A percentile compares a stretch with the other conserved stretches of the same genome.
Evolutionary conservation across 1,284 basidiomycete species (phyloP).

Genomic region (Moesziomyces parantarcticus): DNA sequence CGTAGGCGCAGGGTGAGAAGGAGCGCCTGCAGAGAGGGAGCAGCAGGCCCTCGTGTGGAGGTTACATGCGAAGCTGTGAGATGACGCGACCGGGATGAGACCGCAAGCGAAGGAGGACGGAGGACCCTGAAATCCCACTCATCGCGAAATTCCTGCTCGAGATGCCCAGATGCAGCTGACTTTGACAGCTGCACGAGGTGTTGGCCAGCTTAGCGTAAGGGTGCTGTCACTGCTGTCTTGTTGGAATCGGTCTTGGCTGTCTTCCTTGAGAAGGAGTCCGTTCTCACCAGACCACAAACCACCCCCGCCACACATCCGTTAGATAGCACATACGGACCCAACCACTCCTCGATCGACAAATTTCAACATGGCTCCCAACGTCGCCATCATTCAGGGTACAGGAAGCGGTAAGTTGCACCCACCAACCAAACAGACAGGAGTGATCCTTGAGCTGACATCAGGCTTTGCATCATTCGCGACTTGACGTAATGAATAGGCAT

Average conservation of each 20-base stretch:
- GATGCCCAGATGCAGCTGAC: background rate
- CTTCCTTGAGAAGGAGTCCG: background rate
- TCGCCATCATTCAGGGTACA: slow-evolving; percentile 60
- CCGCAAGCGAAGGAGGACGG: slow-evolving; percentile 1
- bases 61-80: slow-evolving; percentile 14
- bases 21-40: no score
- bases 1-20: background rate
- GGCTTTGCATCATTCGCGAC: background rate
- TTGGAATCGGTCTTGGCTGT: background rate
- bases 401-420: slow-evolving; percentile 34
- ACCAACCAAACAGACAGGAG: background rate
- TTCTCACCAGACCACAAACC: no score
- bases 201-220: slow-evolving; percentile 31
- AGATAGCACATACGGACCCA: no score
- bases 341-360: no score
- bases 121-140: slow-evolving; percentile 35
- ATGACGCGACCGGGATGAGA: slow-evolving; percentile 27
- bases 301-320: no score
- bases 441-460: no score
- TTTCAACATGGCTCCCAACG: slow-evolving; percentile 43
- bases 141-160: background rate
- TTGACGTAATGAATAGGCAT: slow-evolving; percentile 21
- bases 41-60: slow-evolving; percentile 11
- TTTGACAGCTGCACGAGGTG: slow-evolving; percentile 25
- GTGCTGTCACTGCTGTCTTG: background rate